phyloP scores from a whole-genome alignment of 1,139 yeast species.

The Groenewaldozyma sp. region DNA sequence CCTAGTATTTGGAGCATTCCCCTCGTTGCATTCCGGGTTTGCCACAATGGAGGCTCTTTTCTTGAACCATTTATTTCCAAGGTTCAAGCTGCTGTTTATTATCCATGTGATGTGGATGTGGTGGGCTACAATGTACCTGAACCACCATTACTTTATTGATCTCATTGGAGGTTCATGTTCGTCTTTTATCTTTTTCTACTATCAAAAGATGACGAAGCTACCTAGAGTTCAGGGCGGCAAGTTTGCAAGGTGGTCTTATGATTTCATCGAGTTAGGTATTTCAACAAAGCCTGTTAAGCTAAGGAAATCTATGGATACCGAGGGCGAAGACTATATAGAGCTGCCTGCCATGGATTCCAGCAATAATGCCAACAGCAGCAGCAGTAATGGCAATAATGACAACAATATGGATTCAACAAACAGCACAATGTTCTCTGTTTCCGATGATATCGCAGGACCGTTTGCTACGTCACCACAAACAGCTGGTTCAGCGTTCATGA shows the following conservation, averaged over 20 bases:
- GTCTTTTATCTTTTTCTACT: slow-evolving; percentile 59
- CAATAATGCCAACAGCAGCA: slow-evolving; percentile 2
- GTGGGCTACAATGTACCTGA: slow-evolving; percentile 98
- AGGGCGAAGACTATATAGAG: slow-evolving; percentile 16
- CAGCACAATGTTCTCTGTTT: no score
- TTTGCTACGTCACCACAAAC: no score
- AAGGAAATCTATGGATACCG: slow-evolving; percentile 26
- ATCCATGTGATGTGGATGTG: slow-evolving; percentile 83
- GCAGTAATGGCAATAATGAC: slow-evolving; percentile 1
- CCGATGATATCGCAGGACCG: no score
- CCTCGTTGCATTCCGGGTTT: slow-evolving; percentile 89
- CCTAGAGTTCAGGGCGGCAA: slow-evolving; percentile 58
- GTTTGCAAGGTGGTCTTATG: slow-evolving; percentile 83
- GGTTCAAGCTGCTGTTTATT: slow-evolving; percentile 51
- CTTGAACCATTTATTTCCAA: slow-evolving; percentile 74
- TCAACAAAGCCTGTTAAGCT: slow-evolving; percentile 19
- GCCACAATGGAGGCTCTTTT: slow-evolving; percentile 90
- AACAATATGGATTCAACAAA: neutral
- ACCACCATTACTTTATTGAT: slow-evolving; percentile 92
- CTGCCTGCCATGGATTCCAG: slow-evolving; percentile 16
- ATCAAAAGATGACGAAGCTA: slow-evolving; percentile 62
- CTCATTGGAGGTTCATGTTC: slow-evolving; percentile 82
- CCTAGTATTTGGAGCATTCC: slow-evolving; percentile 95
- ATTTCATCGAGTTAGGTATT: slow-evolving; percentile 32
- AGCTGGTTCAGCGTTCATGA: no score